Evolutionary conservation across 139 green algal genomes (phyloP), one percentile per base, ranked within the genome.

Genomic region (Chlorella vulgaris): DNA sequence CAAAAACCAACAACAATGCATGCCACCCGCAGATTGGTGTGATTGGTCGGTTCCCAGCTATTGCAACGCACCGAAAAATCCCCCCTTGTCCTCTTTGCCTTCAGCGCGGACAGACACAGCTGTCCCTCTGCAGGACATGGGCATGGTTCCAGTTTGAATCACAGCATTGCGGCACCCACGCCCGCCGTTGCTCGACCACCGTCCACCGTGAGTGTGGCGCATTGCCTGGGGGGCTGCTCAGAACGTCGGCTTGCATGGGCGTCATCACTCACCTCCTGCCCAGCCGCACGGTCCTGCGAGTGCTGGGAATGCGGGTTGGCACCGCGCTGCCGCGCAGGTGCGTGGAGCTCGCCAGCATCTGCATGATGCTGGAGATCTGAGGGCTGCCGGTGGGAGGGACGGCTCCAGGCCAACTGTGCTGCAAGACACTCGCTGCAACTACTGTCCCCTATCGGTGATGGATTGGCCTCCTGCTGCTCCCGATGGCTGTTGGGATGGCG

Each of bases 331-430:
- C 58, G 10, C 74, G 74, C 55, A 80, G 74, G 55, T 70, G 55
- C 26, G 51, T 69, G n/a, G 74, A 69, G 74, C 74, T 80, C 26
- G 55, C 74, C 55, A 80, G 38, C 36, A 55, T 35, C 38, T 80
- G 74, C 74, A 80, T 80, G 19, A 55, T 28, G 8, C 63, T 40
- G 42, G 63, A 42, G 63, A 70, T n/a, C 21, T 28, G 10, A 24
- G 7, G 63, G 10, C 10, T 15, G 13, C 47, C 10, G 15, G 47
- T 58, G 47, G 47, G 47, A 58, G 13, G 47, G 47, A 58, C 47
- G 47, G 47, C 47, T 58, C 10, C 47, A 58, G 47, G 47, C n/a
- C n/a, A n/a, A n/a, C n/a, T n/a, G n/a, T n/a, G n/a, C n/a, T n/a
- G n/a, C n/a, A n/a, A n/a, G n/a, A n/a, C n/a, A n/a, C n/a, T n/a